These are phyloP conservation scores for Sclerotinia spermophila DNA, from an alignment of 2,329 filamentous ascomycete species.

Conservation along the genomic window DNA sequence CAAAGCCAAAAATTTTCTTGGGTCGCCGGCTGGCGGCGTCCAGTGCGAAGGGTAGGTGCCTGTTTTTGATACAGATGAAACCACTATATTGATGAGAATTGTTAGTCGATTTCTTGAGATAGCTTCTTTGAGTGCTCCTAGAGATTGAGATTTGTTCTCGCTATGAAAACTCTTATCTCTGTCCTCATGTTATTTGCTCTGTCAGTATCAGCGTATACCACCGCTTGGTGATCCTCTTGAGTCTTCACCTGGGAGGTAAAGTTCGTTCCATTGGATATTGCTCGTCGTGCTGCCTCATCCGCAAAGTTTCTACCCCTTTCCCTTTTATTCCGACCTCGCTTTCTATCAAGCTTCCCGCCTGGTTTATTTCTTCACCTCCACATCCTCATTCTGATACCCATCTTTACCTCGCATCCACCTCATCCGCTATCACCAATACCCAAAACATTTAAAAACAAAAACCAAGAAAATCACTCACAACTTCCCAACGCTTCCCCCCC, in stretches of 20 bases:
- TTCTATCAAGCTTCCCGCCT: background rate
- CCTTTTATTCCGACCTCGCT: background rate
- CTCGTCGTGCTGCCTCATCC: background rate
- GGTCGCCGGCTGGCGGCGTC: background rate
- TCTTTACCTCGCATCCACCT: background rate
- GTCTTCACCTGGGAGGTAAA: background rate
- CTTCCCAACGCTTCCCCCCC: conserved; percentile 61
- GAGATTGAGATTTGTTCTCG: background rate
- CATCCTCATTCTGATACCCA: background rate
- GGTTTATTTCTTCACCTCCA: background rate
- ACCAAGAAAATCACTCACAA: background rate
- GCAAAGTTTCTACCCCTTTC: background rate
- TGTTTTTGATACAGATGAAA: background rate
- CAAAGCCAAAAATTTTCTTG: background rate
- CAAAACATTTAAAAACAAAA: background rate
- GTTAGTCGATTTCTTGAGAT: background rate
- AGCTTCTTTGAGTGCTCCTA: background rate
- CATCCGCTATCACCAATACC: background rate
- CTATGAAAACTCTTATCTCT: background rate
- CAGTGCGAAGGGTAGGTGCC: conserved; percentile 6
- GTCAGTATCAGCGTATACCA: background rate
- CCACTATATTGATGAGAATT: background rate
- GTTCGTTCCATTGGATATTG: background rate
- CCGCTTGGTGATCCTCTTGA: background rate
- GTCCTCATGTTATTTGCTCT: background rate